Conservation (phyloP, 306 rosid species). For the Luffa aegyptiaca region DNA sequence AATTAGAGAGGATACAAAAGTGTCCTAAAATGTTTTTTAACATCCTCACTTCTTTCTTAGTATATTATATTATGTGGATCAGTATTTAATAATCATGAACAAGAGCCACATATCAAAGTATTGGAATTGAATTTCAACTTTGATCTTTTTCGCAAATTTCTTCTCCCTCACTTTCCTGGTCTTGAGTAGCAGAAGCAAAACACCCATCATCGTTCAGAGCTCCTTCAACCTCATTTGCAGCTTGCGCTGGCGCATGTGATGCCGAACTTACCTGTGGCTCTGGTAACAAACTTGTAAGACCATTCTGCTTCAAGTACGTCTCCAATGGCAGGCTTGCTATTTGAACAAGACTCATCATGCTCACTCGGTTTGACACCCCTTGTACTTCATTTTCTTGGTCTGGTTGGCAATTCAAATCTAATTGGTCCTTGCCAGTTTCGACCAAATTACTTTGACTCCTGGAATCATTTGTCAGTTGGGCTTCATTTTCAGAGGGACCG, state of each 20-base stretch:
- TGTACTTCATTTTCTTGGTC: slow-evolving; percentile 46
- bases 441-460: slow-evolving; percentile 47
- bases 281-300: slow-evolving; percentile 65
- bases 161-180: slow-evolving; percentile 48
- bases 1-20: too few species aligned
- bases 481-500: slow-evolving; percentile 53
- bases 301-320: slow-evolving; percentile 74
- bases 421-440: slow-evolving; percentile 54
- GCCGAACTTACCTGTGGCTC: slow-evolving; percentile 64
- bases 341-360: slow-evolving; percentile 79
- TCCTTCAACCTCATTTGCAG: slow-evolving; percentile 52
- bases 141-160: slow-evolving; percentile 48
- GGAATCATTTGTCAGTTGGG: slow-evolving; percentile 48
- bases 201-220: slow-evolving; percentile 36
- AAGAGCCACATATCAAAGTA: not conserved
- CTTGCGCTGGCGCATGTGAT: slow-evolving; percentile 43
- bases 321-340: slow-evolving; percentile 80
- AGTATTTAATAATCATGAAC: not conserved
- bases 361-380: slow-evolving; percentile 34
- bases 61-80: too few species aligned
- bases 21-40: too few species aligned
- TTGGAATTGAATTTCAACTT: slow-evolving; percentile 34
- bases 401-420: slow-evolving; percentile 82
- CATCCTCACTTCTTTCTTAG: too few species aligned
- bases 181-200: slow-evolving; percentile 35